phyloP scores from a whole-genome alignment of 257 asterid genomes.

The Solanum lycopersicoides region DNA sequence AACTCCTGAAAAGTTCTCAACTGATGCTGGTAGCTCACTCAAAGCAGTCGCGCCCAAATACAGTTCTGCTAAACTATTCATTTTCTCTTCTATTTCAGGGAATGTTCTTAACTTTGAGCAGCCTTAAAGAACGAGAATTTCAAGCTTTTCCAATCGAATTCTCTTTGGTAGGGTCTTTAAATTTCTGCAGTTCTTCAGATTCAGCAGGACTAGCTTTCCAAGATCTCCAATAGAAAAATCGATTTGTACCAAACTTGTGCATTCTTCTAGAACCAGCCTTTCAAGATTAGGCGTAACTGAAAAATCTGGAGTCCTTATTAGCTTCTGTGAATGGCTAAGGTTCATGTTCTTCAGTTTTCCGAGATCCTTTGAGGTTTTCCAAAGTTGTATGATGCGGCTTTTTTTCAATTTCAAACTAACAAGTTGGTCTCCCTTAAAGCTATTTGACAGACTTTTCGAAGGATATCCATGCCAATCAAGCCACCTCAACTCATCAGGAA shows the following conservation, averaged over 20 bases:
- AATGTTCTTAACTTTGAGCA: conserved; percentile 1
- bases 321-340: conserved; percentile 12
- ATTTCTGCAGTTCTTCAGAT: neutral
- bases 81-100: neutral
- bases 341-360: conserved; percentile 1
- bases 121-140: neutral
- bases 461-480: conserved; percentile 5
- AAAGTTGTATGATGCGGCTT: neutral
- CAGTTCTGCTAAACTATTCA: neutral
- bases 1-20: neutral
- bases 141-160: neutral
- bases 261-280: neutral
- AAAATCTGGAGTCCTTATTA: conserved; percentile 3
- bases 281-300: conserved; percentile 6
- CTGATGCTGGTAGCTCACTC: neutral
- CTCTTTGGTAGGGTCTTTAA: neutral
- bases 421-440: neutral
- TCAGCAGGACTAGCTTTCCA: neutral
- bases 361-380: conserved; percentile 3
- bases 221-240: neutral
- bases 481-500: conserved; percentile 1
- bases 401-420: neutral
- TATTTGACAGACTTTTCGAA: neutral
- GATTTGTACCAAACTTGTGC: conserved; percentile 1
- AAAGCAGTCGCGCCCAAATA: neutral